Base-by-base conservation (phyloP, 352 stramenopile genomes). In the Globisporangium iwayamae region DNA sequence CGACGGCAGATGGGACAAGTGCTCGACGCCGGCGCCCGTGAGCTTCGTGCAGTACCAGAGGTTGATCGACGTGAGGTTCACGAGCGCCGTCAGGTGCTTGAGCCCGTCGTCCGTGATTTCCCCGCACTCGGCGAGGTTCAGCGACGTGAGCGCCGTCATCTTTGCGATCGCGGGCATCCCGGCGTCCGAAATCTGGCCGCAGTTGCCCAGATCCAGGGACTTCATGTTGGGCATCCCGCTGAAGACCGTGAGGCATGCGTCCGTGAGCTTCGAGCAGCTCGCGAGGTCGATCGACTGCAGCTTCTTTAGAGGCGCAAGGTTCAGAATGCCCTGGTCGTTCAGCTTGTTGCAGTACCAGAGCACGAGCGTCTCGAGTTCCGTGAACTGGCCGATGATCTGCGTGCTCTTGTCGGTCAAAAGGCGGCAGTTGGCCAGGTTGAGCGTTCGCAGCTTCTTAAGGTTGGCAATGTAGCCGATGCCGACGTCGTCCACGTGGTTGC, bases 301-400 rank as follows among this genome's bases (percentile, higher is more conserved):
- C 30, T 78, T 85, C 3, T 60, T 70, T 3, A 92, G 72, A 1
- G 55, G 36, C 8, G 67, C 59, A 20, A 92, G 65, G 4, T 74
- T 70, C 3, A 65, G 11, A 18, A 92, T 72, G 3, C 79, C 85
- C 0, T 28, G 28, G 68, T 96, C 85, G 0, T 81, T 93, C 28
- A 96, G 73, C 65, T 93, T 93, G 71, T 88, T 90, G 68, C 85
- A 96, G 69, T 94, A 90, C 76, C 85, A 90, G 9, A 96, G 65
- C 38, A 89, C 77, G 9, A 96, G 70, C 36, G 75, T 82, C 57
- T 91, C 71, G 5, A 96, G 64, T 6, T 66, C 50, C 18, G 69
- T 67, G 66, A 93, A 79, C 36, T 69, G 63, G 1, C 73, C 62
- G 20, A 96, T 64, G 10, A 83, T 64, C 22, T 59, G 18, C 6